A percentile compares a stretch with the other conserved stretches of the same genome.
Conservation (phyloP, 1,139 yeast genomes). For the Debaryomycetaceae sp. region DNA sequence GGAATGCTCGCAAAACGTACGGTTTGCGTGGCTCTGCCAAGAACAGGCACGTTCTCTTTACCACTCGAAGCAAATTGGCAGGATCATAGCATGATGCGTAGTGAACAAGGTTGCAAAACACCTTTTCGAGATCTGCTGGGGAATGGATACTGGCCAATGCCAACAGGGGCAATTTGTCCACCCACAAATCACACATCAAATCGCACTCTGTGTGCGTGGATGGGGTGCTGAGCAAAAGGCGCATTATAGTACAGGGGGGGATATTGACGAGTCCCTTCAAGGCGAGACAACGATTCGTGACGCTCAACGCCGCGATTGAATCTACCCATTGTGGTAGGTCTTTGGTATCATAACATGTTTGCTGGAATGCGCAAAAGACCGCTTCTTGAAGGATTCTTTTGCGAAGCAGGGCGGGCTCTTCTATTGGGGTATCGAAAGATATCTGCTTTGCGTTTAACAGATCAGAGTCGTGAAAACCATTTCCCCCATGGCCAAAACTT, state of each 20-base stretch:
- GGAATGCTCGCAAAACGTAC: too few species aligned
- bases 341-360: not conserved
- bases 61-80: too few species aligned
- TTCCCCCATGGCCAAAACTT: too few species aligned
- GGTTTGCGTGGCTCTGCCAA: too few species aligned
- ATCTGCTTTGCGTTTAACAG: too few species aligned
- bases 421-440: too few species aligned
- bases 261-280: slow-evolving; percentile 17
- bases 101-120: slow-evolving; percentile 17
- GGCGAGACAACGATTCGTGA: slow-evolving; percentile 18
- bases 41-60: too few species aligned
- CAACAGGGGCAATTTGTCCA: slow-evolving; percentile 9
- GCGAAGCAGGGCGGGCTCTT: too few species aligned
- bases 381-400: too few species aligned
- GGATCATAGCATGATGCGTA: slow-evolving; percentile 17
- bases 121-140: slow-evolving; percentile 9
- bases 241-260: slow-evolving; percentile 26
- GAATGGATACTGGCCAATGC: slow-evolving; percentile 9
- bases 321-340: slow-evolving; percentile 14
- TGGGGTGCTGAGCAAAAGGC: slow-evolving; percentile 27
- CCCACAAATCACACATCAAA: slow-evolving; percentile 31
- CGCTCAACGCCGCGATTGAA: slow-evolving; percentile 15
- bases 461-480: too few species aligned
- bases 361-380: slow-evolving; percentile 1
- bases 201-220: slow-evolving; percentile 18